A percentile compares a stretch with the other conserved stretches of the same genome.
phyloP scores from a whole-genome alignment of 805 yeast species.

The Saturnispora saitoi region DNA sequence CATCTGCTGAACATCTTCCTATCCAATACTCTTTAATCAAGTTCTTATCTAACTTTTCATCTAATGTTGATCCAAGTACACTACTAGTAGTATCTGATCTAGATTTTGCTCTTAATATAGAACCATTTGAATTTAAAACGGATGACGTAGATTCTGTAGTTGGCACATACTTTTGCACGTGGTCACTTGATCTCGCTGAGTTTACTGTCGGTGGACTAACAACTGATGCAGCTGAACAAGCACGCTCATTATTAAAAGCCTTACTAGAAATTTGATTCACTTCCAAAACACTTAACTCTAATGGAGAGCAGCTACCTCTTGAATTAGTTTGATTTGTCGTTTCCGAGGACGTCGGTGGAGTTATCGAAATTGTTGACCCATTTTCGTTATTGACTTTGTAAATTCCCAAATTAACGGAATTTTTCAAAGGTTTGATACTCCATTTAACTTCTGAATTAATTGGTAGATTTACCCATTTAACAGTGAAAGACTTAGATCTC shows the following conservation, averaged over 20 bases:
- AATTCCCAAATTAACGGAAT: slow-evolving; percentile 39
- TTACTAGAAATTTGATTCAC: slow-evolving; percentile 26
- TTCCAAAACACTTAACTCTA: slow-evolving; percentile 22
- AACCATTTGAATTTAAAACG: not conserved
- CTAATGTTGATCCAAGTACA: slow-evolving; percentile 25
- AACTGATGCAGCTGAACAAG: not conserved
- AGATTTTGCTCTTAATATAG: not conserved
- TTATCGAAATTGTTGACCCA: not conserved
- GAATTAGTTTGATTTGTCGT: not conserved
- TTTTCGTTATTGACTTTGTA: slow-evolving; percentile 21
- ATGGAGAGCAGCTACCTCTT: slow-evolving; percentile 5
- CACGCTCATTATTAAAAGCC: slow-evolving; percentile 15
- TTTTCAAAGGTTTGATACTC: slow-evolving; percentile 73
- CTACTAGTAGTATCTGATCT: not conserved
- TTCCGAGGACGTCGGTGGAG: slow-evolving; percentile 12
- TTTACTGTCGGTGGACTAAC: not conserved
- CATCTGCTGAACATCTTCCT: slow-evolving; percentile 52
- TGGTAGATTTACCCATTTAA: slow-evolving; percentile 83
- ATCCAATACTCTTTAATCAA: slow-evolving; percentile 44
- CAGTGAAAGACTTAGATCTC: slow-evolving; percentile 79
- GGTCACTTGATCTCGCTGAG: not conserved
- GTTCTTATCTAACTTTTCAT: slow-evolving; percentile 50
- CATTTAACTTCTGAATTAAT: slow-evolving; percentile 60
- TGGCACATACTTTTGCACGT: not conserved
- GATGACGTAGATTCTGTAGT: not conserved